phyloP scores from a whole-genome alignment of 306 rosid species.

The Macrotyloma uniflorum region DNA sequence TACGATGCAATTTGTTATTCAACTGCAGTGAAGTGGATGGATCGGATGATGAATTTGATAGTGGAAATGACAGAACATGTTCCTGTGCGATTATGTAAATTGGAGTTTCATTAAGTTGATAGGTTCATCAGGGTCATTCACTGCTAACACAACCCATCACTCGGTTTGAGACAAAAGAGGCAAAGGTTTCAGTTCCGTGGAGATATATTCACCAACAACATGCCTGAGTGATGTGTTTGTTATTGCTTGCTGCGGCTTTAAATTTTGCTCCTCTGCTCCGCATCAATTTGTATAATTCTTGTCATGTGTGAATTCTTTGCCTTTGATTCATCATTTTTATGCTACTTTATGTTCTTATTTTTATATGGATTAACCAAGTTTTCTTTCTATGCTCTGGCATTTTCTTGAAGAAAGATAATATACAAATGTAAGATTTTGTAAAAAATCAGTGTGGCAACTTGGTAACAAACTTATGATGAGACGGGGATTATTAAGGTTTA shows the following conservation, averaged over 20 bases:
- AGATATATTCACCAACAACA: constrained; percentile 35
- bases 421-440: constrained; percentile 36
- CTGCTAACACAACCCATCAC: constrained; percentile 45
- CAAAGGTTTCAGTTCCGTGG: constrained; percentile 39
- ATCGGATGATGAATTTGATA: constrained; percentile 82
- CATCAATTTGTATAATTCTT: constrained; percentile 57
- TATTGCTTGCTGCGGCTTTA: constrained; percentile 65
- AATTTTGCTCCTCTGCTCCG: constrained; percentile 62
- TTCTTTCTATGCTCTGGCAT: constrained; percentile 31
- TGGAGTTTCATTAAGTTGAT: constrained; percentile 41
- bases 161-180: constrained; percentile 46
- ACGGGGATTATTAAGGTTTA: not conserved
- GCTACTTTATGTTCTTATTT: constrained; percentile 42
- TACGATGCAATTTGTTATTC: constrained; percentile 44
- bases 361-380: constrained; percentile 39
- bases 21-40: constrained; percentile 81
- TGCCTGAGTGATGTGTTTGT: constrained; percentile 56
- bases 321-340: constrained; percentile 59
- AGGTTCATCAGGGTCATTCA: constrained; percentile 41
- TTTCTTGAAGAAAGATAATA: constrained; percentile 30
- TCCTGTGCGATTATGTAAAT: constrained; percentile 81
- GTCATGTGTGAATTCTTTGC: constrained; percentile 58
- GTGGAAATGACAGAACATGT: constrained; percentile 79
- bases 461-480: not conserved
- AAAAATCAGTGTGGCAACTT: constrained; percentile 26